phyloP scores from a whole-genome alignment of 495 filamentous ascomycete species.

The Penicillium riverlandense region DNA sequence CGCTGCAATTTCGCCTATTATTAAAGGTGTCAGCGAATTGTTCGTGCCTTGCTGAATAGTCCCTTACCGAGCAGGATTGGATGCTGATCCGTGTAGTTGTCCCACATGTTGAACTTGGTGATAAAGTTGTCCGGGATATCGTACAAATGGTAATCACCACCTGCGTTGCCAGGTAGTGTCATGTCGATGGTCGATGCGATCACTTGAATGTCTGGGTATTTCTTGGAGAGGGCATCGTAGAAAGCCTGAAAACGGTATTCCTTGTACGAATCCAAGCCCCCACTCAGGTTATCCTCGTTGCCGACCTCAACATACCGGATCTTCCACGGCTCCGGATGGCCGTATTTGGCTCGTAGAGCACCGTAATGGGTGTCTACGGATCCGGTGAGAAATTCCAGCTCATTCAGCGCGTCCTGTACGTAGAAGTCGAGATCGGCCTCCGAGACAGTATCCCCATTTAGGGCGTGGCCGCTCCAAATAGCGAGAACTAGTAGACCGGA shows the following conservation, averaged over 20 bases:
- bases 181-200: slow-evolving; percentile 38
- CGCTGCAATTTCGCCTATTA: slow-evolving; percentile 43
- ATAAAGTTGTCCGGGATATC: slow-evolving; percentile 42
- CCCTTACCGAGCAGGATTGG: slow-evolving; percentile 43
- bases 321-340: slow-evolving; percentile 39
- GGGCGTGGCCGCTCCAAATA: slow-evolving; percentile 53
- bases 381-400: slow-evolving; percentile 49
- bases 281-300: slow-evolving; percentile 47
- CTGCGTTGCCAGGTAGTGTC: slow-evolving; percentile 25
- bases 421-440: slow-evolving; percentile 25
- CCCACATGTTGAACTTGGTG: slow-evolving; percentile 47
- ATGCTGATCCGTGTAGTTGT: slow-evolving; percentile 31
- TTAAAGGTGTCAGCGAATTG: background rate
- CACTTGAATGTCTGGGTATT: slow-evolving; percentile 43
- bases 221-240: slow-evolving; percentile 39
- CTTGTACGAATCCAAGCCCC: slow-evolving; percentile 29
- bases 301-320: slow-evolving; percentile 46
- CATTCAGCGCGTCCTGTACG: slow-evolving; percentile 54
- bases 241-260: slow-evolving; percentile 38
- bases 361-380: slow-evolving; percentile 32
- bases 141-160: slow-evolving; percentile 46
- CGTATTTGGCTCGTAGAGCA: slow-evolving; percentile 36
- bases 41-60: background rate
- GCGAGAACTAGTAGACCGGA: slow-evolving; percentile 32
- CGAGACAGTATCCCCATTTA: slow-evolving; percentile 41